Conservation (phyloP, 2,329 filamentous ascomycete species). For the Simplicillium aogashimaense region DNA sequence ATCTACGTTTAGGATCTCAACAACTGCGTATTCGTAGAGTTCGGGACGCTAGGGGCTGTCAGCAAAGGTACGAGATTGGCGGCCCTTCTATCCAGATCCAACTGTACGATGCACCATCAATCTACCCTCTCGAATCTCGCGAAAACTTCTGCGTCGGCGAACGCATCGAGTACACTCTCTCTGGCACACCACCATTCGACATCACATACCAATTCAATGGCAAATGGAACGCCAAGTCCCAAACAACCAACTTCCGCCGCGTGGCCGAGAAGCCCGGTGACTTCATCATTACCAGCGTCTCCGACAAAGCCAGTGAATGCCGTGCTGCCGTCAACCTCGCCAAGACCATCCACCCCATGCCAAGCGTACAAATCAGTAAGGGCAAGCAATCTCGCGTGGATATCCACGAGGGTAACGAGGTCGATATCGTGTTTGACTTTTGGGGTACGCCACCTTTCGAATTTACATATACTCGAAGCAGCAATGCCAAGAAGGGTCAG, state of each 20-base stretch:
- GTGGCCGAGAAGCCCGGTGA: conserved; percentile 85
- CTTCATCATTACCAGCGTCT: conserved; percentile 78
- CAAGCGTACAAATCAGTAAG: conserved; percentile 80
- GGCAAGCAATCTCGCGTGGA: conserved; percentile 75
- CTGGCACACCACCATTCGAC: conserved; percentile 84
- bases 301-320: conserved; percentile 83
- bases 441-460: conserved; percentile 94
- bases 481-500: conserved; percentile 72
- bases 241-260: conserved; percentile 78
- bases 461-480: conserved; percentile 90
- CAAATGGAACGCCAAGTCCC: conserved; percentile 67
- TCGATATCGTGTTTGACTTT: conserved; percentile 90
- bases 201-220: conserved; percentile 87
- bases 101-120: conserved; percentile 85
- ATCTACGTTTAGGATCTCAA: conserved; percentile 82
- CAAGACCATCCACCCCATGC: conserved; percentile 84
- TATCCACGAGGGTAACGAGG: conserved; percentile 93
- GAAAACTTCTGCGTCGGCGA: conserved; percentile 93
- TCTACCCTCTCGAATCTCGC: conserved; percentile 76
- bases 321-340: conserved; percentile 67
- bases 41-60: conserved; percentile 77
- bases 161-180: conserved; percentile 82
- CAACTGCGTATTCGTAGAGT: conserved; percentile 84
- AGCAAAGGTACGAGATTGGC: conserved; percentile 62
- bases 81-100: conserved; percentile 78